phyloP scores from a whole-genome alignment of 2,329 filamentous ascomycete genomes.

The Phyllosticta ampelicida region DNA sequence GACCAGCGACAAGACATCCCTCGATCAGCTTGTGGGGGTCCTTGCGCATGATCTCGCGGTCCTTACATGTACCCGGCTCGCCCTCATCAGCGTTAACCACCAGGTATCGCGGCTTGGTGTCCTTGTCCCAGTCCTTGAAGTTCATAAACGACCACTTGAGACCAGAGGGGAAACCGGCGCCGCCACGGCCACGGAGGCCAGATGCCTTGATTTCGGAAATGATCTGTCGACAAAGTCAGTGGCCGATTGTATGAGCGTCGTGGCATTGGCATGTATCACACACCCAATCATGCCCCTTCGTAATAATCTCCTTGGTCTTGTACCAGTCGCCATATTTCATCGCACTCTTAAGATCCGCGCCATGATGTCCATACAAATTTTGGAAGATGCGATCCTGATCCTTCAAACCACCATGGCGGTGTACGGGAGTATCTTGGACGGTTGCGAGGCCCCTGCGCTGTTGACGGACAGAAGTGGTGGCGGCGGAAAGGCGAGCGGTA shows the following conservation, averaged over 20 bases:
- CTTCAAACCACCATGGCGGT: conserved; percentile 72
- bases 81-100: conserved; percentile 99
- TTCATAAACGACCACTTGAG: conserved; percentile 99
- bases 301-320: conserved; percentile 96
- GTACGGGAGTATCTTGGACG: conserved; percentile 46
- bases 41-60: conserved; percentile 99
- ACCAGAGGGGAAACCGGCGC: conserved; percentile 94
- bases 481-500: conserved; percentile 30
- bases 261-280: conserved; percentile 15
- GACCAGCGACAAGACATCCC: conserved; percentile 88
- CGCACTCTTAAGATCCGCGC: conserved; percentile 80
- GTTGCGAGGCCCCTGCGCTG: conserved; percentile 58
- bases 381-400: conserved; percentile 99
- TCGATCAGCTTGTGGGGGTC: conserved; percentile 98
- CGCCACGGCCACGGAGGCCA: conserved; percentile 87
- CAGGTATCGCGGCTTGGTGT: conserved; percentile 86
- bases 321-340: conserved; percentile 99
- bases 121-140: conserved; percentile 99
- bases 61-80: conserved; percentile 98
- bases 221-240: conserved; percentile 45
- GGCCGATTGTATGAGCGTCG: not conserved
- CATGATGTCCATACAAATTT: conserved; percentile 92
- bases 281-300: conserved; percentile 94
- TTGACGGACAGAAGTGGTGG: conserved; percentile 30
- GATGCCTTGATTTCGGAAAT: conserved; percentile 96